Evolutionary conservation across 116 monocot species (phyloP).

Genomic region (Cymodocea nodosa): DNA sequence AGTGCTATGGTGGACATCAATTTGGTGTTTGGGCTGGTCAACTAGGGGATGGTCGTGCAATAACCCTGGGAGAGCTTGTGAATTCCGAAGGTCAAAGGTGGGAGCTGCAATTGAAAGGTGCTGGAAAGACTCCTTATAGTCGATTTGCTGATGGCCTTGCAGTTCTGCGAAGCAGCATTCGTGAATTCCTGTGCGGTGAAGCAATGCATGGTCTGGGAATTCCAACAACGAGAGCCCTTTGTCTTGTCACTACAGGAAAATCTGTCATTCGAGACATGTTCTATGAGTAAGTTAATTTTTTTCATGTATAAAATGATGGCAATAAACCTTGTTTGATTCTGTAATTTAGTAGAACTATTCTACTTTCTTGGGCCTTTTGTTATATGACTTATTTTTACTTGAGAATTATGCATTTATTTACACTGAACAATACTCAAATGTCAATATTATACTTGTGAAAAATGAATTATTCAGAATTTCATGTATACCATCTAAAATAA

Average conservation of each 20-base stretch:
- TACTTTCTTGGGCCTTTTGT: no score
- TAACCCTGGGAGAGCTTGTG: slow-evolving; percentile 86
- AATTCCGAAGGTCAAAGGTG: slow-evolving; percentile 75
- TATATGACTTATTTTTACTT: no score
- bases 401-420: no score
- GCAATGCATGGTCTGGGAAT: slow-evolving; percentile 98
- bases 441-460: no score
- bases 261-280: slow-evolving; percentile 90
- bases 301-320: background rate
- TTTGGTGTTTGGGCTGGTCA: slow-evolving; percentile 99
- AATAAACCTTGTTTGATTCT: no score
- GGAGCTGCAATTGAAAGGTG: slow-evolving; percentile 98
- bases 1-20: slow-evolving; percentile 98
- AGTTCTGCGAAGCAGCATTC: slow-evolving; percentile 94
- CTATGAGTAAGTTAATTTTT: slow-evolving; percentile 64
- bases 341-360: no score
- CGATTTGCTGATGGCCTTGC: slow-evolving; percentile 97
- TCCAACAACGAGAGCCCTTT: slow-evolving; percentile 92
- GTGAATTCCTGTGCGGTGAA: slow-evolving; percentile 97
- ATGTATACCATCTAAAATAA: no score
- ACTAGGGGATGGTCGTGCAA: slow-evolving; percentile 93
- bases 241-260: slow-evolving; percentile 89
- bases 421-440: no score
- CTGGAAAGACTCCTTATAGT: slow-evolving; percentile 96
- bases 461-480: background rate